Base-by-base conservation (phyloP, 1,284 basidiomycete species). In the Boletus sp. region DNA sequence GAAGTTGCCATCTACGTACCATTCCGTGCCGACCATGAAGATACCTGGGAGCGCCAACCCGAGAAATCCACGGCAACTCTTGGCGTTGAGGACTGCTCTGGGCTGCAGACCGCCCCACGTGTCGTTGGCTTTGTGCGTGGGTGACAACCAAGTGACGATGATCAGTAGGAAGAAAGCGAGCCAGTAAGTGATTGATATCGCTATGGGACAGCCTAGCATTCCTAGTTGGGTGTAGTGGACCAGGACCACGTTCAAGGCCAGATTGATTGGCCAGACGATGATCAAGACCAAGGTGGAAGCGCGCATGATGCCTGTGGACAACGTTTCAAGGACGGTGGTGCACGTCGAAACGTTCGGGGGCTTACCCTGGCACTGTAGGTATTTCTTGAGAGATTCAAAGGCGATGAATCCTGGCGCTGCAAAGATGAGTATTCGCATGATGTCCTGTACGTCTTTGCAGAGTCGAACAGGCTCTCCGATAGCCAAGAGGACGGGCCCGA, bases 331-430 rank as follows among this genome's bases (percentile, higher is more conserved):
- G 27, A n/a, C 26, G 20, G 14, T 8, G n/a, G 13, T 16, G 17
- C 17, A 8, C 8, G 26, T 41, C 33, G 14, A 22, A 22, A 30
- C 8, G 7, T 3, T 32, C 16, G 4, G 19, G 57, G 32, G 58
- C 72, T 52, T 54, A 82, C 85, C 85, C 72, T 88, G 85, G 49
- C 85, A 86, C 61, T 88, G 85, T 19, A 88, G 62, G 64, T 88
- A 88, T 65, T 86, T 88, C 65, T 88, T 88, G 55, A 87, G 67
- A 45, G 78, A 81, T 63, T 88, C 86, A 51, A 88, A 89, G 8
- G 78, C 83, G 51, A 88, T 78, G 59, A 86, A 88, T 6, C 77
- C 85, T 1, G 87, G 85, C 0, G 80, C 82, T 2, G 80, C 84
- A 33, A 80, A 47, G 41, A 80, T 72, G 41, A 89, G 66, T 20